These are phyloP conservation scores for Neurospora hispaniola DNA, from an alignment of 495 filamentous ascomycete genomes.

Conservation along the genomic window DNA sequence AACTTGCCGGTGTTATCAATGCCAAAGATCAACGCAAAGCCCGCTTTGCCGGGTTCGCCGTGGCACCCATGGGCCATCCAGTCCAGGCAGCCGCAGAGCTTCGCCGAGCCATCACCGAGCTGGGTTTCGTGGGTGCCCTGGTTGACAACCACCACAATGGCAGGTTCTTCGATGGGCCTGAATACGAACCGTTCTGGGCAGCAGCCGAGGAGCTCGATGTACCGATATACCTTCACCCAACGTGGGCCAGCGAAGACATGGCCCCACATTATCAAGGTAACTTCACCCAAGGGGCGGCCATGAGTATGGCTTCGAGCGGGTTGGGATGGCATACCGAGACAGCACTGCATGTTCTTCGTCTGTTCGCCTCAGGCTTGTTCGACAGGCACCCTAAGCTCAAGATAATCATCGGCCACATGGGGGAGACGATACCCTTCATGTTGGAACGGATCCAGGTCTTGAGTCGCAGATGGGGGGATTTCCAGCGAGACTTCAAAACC, in stretches of 20 bases:
- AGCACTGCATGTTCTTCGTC: slow-evolving; percentile 28
- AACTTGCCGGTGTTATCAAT: slow-evolving; percentile 37
- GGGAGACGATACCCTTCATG: slow-evolving; percentile 55
- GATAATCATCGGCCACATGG: slow-evolving; percentile 56
- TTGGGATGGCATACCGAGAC: slow-evolving; percentile 40
- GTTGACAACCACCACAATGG: slow-evolving; percentile 44
- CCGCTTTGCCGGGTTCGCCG: slow-evolving; percentile 46
- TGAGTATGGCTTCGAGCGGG: slow-evolving; percentile 23
- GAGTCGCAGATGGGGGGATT: slow-evolving; percentile 38
- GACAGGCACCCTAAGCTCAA: slow-evolving; percentile 45
- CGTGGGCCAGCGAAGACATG: slow-evolving; percentile 27
- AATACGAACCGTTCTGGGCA: slow-evolving; percentile 37
- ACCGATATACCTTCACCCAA: slow-evolving; percentile 50
- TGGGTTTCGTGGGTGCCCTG: slow-evolving; percentile 46
- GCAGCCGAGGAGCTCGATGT: slow-evolving; percentile 42
- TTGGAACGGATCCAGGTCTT: slow-evolving; percentile 47
- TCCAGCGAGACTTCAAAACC: slow-evolving; percentile 40
- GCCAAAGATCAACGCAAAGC: slow-evolving; percentile 20
- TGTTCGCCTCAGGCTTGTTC: slow-evolving; percentile 32
- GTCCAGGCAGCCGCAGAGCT: slow-evolving; percentile 37
- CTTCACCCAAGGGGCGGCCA: slow-evolving; percentile 28
- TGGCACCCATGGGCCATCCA: slow-evolving; percentile 39
- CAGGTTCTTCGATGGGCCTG: slow-evolving; percentile 34
- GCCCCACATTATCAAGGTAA: slow-evolving; percentile 29
- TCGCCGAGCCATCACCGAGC: slow-evolving; percentile 31